Base-by-base conservation (phyloP, 2,329 filamentous ascomycete species). In the Aureobasidium vineae region DNA sequence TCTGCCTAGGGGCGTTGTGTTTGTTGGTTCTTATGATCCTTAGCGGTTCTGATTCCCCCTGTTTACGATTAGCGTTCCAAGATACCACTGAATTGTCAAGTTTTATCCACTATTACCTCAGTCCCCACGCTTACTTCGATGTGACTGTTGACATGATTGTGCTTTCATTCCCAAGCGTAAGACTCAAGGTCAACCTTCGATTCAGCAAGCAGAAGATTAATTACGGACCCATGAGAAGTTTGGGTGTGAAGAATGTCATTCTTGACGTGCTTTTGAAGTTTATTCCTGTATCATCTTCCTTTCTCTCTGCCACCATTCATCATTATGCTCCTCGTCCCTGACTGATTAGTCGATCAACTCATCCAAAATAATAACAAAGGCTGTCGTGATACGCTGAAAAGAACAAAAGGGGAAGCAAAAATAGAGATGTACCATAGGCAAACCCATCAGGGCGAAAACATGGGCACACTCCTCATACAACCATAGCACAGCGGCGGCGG, bases 401-500 rank as follows among this genome's bases (percentile, higher is more conserved):
- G 21, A 40, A 38, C 36, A 38, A 49, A 45, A 49, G 19, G n/a
- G 15, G 19, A 26, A 36, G 31, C 6, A 33, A 26, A 61, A 49
- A 49, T 1, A 8, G 5, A 7, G 8, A 16, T 13, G 2, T 13
- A 8, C 15, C 13, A n/a, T n/a, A 31, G 5, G 33, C 33, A 10
- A 33, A 33, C 8, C 8, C 33, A 19, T 64, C 61, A 64, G 45
- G 61, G 61, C 16, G 61, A 64, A 15, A 64, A 64, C 10, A 53
- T 45, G n/a, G 75, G 74, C 8, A 76, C 67, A 28, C 88, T 88
- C 73, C 89, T 84, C 72, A 86, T 86, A 75, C 90, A 93, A 16
- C 90, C 90, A 78, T 92, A 91, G 74, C 90, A 93, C 50, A 92
- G 75, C 66, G 61, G 61, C 49, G 61, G 61, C 16, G 61, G 77